These are phyloP conservation scores for Panaeolus papilionaceus DNA, from an alignment of 768 basidiomycete genomes.

Conservation along the genomic window DNA sequence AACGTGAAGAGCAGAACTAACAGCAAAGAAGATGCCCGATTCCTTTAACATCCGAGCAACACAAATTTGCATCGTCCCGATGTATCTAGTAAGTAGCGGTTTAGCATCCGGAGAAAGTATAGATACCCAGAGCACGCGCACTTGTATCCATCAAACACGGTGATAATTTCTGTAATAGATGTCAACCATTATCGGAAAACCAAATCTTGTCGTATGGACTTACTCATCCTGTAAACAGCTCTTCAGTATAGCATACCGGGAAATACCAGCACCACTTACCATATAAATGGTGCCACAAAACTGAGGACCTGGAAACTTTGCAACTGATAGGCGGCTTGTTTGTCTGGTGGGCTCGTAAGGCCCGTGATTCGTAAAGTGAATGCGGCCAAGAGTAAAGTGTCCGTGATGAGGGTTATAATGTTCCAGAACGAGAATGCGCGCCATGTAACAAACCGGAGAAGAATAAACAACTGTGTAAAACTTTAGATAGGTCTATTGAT, in stretches of 20 bases:
- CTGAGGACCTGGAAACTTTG: slow-evolving; percentile 89
- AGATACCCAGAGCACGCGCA: slow-evolving; percentile 38
- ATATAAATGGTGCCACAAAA: slow-evolving; percentile 87
- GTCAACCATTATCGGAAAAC: not conserved
- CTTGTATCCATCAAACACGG: slow-evolving; percentile 85
- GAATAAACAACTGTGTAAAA: slow-evolving; percentile 62
- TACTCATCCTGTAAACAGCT: slow-evolving; percentile 74
- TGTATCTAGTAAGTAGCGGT: slow-evolving; percentile 53
- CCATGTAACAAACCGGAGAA: slow-evolving; percentile 78
- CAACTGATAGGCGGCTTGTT: slow-evolving; percentile 49
- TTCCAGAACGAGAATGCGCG: slow-evolving; percentile 87
- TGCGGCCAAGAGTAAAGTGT: slow-evolving; percentile 73
- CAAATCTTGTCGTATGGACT: slow-evolving; percentile 32
- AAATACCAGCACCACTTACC: slow-evolving; percentile 52
- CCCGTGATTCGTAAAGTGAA: slow-evolving; percentile 77
- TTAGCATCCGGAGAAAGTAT: slow-evolving; percentile 3
- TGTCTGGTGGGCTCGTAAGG: slow-evolving; percentile 43
- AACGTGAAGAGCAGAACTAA: slow-evolving; percentile 38
- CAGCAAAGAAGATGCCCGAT: slow-evolving; percentile 91
- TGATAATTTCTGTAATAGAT: slow-evolving; percentile 65
- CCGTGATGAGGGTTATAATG: slow-evolving; percentile 71
- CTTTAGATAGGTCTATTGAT: not conserved
- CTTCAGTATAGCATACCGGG: not conserved
- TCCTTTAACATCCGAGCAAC: slow-evolving; percentile 93
- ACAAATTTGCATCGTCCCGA: slow-evolving; percentile 95